Base-by-base conservation (phyloP, 257 asterid genomes). In the Ophiorrhiza pumila region DNA sequence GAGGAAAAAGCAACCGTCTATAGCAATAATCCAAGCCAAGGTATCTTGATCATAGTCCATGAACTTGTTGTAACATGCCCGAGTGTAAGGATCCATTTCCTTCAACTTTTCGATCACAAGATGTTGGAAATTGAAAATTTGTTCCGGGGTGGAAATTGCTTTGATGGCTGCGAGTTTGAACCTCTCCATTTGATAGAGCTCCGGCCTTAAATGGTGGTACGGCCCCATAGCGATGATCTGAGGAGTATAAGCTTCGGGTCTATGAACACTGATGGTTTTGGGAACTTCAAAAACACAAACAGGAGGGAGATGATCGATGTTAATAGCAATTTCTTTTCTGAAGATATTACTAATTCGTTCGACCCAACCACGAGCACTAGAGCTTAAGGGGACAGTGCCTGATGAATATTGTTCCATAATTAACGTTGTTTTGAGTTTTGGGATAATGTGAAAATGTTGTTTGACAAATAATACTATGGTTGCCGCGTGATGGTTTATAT, bases 221-320 rank as follows among this genome's bases (percentile, higher is more conserved):
- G 89, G 89, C 20, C 91, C 89, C 22, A 87, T 67, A 2, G 85
- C 84, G 0, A 85, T 23, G 12, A 56, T 56, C 42, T 75, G 87
- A 49, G 89, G 91, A 13, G 75, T 15, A 58, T 83, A 87, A 7
- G 82, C 84, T 53, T 87, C 85, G 65, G 83, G 88, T 42, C 85
- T 80, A 0, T 80, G 75, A 23, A 56, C 62, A 25, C 41, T 69
- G 29, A 85, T 31, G 18, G 77, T 62, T 60, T 58, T 76, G 1
- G 91, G 89, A 22, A 87, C 83, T 1, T 59, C 72, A 15, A 81
- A 85, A 3, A 87, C 84, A 14, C 76, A 80, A 5, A 77, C 75
- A 0, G 80, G 75, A 47, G 83, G 81, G 47, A 79, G 77, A 67
- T 68, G 80, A 46, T 78, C 82, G 34, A 82, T 68, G 46, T 79